Conservation (phyloP, 2,329 filamentous ascomycete genomes). For the Plenodomus lindquistii region DNA sequence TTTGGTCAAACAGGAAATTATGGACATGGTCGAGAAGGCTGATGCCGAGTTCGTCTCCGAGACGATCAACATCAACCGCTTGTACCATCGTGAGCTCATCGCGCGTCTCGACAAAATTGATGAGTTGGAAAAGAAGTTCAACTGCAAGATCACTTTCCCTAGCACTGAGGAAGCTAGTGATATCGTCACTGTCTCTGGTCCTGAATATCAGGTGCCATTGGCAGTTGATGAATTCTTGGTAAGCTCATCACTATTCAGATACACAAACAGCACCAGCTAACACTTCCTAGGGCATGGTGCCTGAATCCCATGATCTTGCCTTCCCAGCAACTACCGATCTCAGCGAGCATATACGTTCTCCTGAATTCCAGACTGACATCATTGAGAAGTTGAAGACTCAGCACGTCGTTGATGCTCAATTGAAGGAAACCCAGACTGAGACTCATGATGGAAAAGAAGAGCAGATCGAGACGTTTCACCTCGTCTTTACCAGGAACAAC, state of each 20-base stretch:
- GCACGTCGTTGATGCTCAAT: constrained; percentile 85
- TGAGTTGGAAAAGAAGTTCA: constrained; percentile 97
- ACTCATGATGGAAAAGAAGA: constrained; percentile 48
- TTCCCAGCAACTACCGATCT: constrained; percentile 76
- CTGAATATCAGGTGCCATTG: constrained; percentile 96
- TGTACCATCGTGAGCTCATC: constrained; percentile 94
- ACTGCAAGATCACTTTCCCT: constrained; percentile 98
- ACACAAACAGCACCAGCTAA: constrained; percentile 37
- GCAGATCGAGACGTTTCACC: constrained; percentile 51
- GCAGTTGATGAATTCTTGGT: constrained; percentile 94
- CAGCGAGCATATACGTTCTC: constrained; percentile 78
- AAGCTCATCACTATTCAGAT: constrained; percentile 19
- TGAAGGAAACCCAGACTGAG: constrained; percentile 58
- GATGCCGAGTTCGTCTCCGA: constrained; percentile 97
- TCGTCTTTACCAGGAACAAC: constrained; percentile 89
- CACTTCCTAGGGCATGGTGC: constrained; percentile 79
- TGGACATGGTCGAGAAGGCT: constrained; percentile 98
- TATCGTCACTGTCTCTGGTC: constrained; percentile 91
- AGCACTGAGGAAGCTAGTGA: constrained; percentile 98
- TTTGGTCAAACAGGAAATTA: constrained; percentile 96
- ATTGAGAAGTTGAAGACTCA: constrained; percentile 84
- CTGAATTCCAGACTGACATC: constrained; percentile 79
- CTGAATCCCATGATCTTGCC: constrained; percentile 89
- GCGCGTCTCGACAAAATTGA: constrained; percentile 87
- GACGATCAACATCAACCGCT: constrained; percentile 87